phyloP scores from a whole-genome alignment of 805 yeast genomes.

The Sporopachydermia lactativora region DNA sequence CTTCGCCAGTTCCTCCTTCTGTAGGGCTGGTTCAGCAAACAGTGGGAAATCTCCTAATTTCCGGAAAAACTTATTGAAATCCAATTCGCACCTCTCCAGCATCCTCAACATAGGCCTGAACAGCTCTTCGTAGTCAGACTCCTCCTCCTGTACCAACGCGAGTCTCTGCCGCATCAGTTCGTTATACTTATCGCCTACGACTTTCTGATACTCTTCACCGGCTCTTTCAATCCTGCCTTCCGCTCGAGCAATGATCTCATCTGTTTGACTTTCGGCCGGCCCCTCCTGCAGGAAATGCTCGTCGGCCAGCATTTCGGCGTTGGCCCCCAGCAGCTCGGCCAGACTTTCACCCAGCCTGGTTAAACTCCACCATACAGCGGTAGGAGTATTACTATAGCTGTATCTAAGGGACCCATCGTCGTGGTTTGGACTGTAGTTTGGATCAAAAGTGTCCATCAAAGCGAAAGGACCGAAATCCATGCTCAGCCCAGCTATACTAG shows the following conservation, averaged over 20 bases:
- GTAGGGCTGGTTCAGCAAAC: constrained; percentile 19
- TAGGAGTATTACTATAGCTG: constrained; percentile 72
- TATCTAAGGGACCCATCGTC: constrained; percentile 67
- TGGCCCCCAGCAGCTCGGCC: constrained; percentile 71
- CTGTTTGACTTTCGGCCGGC: constrained; percentile 34
- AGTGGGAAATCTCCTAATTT: constrained; percentile 37
- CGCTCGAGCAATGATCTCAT: constrained; percentile 43
- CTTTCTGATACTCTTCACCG: constrained; percentile 49
- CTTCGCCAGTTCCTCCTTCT: constrained; percentile 8
- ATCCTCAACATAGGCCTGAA: constrained; percentile 33
- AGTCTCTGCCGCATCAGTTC: constrained; percentile 47
- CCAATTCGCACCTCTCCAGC: constrained; percentile 48
- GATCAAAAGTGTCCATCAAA: constrained; percentile 74
- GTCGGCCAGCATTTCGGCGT: constrained; percentile 34
- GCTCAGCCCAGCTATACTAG: constrained; percentile 76
- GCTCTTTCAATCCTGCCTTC: constrained; percentile 47
- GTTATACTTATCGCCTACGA: constrained; percentile 45
- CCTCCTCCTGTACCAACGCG: constrained; percentile 38
- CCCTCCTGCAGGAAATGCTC: constrained; percentile 27
- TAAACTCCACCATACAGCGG: constrained; percentile 87
- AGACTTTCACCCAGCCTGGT: constrained; percentile 72
- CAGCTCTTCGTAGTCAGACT: constrained; percentile 25
- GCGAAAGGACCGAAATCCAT: constrained; percentile 95
- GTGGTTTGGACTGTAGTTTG: constrained; percentile 75
- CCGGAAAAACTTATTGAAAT: constrained; percentile 70